Evolutionary conservation across 2,329 filamentous ascomycete genomes (phyloP), one percentile per base, ranked within the genome.

Genomic region (Ceratocystiopsis brevicomis): DNA sequence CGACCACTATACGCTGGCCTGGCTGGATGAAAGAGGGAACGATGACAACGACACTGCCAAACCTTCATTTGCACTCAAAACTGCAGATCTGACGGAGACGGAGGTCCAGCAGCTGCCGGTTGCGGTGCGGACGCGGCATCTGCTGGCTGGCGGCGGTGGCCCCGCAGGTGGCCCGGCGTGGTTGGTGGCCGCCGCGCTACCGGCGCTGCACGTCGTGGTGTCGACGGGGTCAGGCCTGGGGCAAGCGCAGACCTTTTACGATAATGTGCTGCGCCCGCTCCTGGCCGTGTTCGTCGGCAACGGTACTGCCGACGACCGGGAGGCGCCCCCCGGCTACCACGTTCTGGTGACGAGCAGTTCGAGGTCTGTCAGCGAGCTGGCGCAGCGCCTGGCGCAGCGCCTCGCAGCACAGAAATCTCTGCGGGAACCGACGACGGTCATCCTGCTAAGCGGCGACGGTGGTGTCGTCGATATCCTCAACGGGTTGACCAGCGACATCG

Each of bases 191-290:
- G 12, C 47, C 42, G 21, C 53, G 13, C 48, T 57, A 18, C 54
- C 52, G n/a, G 47, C 58, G 13, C 56, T 78, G n/a, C 68, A 82
- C 51, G 63, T 85, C 16, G 56, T 87, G 18, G 66, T 86, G 16
- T 86, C 81, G 1, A 76, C 69, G 0, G 63, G 64, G 17, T 82
- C 81, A 0, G 81, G 81, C 14, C 69, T 68, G 1, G 68, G 73
- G 1, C 62, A 64, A 14, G 76, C 79, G 0, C 55, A 61, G 30
- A 49, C 53, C 1, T 75, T 80, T 50, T 82, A 71, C 58, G 54
- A 69, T 1, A 47, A 57, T 4, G 64, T 75, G 0, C 53, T 86
- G 15, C 58, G 60, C 43, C 76, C 74, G 1, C 55, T 82, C 1
- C 62, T 82, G 39, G 52, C 52, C 15, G 51, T 61, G 2, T 51